Evolutionary conservation across 305 asterid species (phyloP), one percentile per base, ranked within the genome.

Genomic region (Fraxinus platypoda): DNA sequence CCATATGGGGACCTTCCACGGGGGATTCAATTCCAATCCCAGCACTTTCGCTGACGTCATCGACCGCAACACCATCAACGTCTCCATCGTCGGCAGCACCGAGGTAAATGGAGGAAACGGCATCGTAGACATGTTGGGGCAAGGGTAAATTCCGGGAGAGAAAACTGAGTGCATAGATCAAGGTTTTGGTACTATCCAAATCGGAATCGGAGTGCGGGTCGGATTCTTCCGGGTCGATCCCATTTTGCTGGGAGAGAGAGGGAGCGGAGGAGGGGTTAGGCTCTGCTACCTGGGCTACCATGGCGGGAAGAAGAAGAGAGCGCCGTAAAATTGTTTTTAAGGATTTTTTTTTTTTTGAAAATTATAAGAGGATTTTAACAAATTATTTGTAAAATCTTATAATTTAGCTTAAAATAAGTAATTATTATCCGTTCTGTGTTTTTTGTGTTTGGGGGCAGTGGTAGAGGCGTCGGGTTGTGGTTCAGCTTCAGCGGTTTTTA

Each of bases 121-220:
- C 97, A 87, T 93, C 95, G 88, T 93, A 92, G 3, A 96, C 88
- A 21, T 93, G 92, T 7, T 85, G 92, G 28, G 98, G 99, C 81
- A 96, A 84, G 80, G 99, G 99, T 83, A 96, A 89, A 87, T 93
- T 91, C 25, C 99, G 95, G 15, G 98, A 96, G 77, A 96, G 91
- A 82, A 91, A 92, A 92, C 92, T 96, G 88, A 96, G 97, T 43
- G 98, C 99, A 74, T 94, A 96, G 52, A 96, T 94, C 68, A 96
- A 87, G 4, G 95, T 92, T 87, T 91, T 91, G 35, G 98, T 91
- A 38, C 90, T 83, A 83, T 90, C 93, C 31, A 93, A 85, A 13
- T 78, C 82, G 78, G 26, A 23, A 38, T 85, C 87, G 49, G 85
- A 70, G 57, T 62, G 80, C 80, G 89, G 81, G 6, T 75, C 81